Base-by-base conservation (phyloP, 2,329 filamentous ascomycete genomes). In the Mycosphaerelloides madeirae region DNA sequence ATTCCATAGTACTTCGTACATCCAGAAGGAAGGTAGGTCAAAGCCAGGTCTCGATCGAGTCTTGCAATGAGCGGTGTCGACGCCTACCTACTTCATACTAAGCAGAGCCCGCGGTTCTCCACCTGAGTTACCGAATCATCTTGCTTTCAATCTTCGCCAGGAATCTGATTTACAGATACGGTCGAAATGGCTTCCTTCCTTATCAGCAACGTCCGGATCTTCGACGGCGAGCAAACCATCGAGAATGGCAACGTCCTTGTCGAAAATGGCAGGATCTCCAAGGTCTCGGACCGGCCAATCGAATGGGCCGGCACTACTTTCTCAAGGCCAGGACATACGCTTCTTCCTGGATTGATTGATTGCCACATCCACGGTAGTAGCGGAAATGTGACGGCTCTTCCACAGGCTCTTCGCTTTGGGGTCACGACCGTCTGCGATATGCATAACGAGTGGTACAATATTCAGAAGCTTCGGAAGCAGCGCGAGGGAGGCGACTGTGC, bases 321-420 rank as follows among this genome's bases (percentile, higher is more conserved):
- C 44, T 70, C 70, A 3, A 72, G 66, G 42, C 68, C 71, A 2
- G 67, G 66, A 6, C 68, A 74, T 47, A 76, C 74, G 0, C 48
- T 76, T 1, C 59, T 77, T 1, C 74, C 74, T 1, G 74, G 74
- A 1, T 56, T 77, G 4, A 76, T 77, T 22, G 74, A 77, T 50
- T 67, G 64, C 32, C 74, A 76, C 49, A 69, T 75, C 20, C 74
- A 77, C 46, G 67, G 67, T 31, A 60, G 71, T 49, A 64, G 62
- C 40, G 71, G 63, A 1, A 65, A 69, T 31, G 58, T 62, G 0
- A 45, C 63, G 7, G 68, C 68, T 0, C 54, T 74, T 1, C 64
- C 64, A 1, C 72, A 76, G 49, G 64, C 68, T 2, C 57, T 77
- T 2, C 62, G 67, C 2, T 77, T 76, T 41, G 74, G 74, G 4